Base-by-base conservation (phyloP, 225 moss, liverwort and hornwort genomes). In the Lunularia cruciata region DNA sequence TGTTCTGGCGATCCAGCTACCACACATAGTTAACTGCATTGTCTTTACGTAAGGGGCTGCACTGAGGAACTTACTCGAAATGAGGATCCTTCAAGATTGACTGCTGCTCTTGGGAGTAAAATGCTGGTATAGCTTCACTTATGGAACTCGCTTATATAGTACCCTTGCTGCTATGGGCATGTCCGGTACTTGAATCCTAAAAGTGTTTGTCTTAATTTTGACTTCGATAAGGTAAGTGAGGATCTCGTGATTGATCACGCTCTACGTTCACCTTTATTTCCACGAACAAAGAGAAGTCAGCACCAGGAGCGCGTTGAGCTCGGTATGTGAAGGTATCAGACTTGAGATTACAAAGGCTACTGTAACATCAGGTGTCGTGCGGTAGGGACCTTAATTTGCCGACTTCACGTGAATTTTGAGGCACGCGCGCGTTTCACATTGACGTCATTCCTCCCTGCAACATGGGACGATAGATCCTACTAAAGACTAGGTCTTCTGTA, bases 371-470 rank as follows among this genome's bases (percentile, higher is more conserved):
- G 51, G 20, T 22, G 51, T 19, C 51, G 51, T 51, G 51, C 51
- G 25, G 20, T 51, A 9, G 25, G 22, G 20, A 8, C n/a, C n/a
- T n/a, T n/a, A n/a, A n/a, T n/a, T n/a, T n/a, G n/a, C n/a, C n/a
- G 8, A 51, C 20, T 51, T 51, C 51, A 51, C 51, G 51, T 51
- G 51, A 51, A 20, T 51, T n/a, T n/a, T n/a, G n/a, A n/a, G n/a
- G 51, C 51, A 20, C 22, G 8, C 19, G 8, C 51, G n/a, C 51
- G n/a, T 8, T 10, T 22, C 4, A 51, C 51, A 22, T 9, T 51
- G 22, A 22, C 51, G 51, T 51, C 51, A 51, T 51, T 5, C 25
- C 20, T 23, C 9, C 51, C 51, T 51, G 8, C 22, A 51, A 51
- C 51, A 23, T 51, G 51, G 51, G 51, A 2, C 1, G 20, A 5